A percentile compares a stretch with the other conserved stretches of the same genome.
phyloP scores from a whole-genome alignment of 1,139 yeast species.

The Nakaseomyces sp. region DNA sequence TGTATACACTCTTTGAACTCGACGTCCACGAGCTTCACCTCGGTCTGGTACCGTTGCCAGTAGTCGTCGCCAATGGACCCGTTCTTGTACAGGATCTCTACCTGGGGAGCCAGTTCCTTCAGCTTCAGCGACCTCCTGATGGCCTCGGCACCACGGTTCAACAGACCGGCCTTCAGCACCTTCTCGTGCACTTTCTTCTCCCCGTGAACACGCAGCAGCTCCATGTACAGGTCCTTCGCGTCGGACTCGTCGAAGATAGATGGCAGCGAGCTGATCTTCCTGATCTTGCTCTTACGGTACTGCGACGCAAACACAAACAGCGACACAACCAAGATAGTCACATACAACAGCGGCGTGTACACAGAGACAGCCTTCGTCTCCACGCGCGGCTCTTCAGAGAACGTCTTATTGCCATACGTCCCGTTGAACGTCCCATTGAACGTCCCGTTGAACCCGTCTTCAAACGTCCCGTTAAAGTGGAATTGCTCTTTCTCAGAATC shows the following conservation, averaged over 20 bases:
- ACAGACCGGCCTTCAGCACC: slow-evolving; percentile 75
- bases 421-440: slow-evolving; percentile 13
- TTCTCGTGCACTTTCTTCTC: slow-evolving; percentile 61
- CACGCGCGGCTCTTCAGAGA: slow-evolving; percentile 19
- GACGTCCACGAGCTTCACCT: slow-evolving; percentile 62
- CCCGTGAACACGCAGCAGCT: slow-evolving; percentile 43
- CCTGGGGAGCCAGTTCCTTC: slow-evolving; percentile 45
- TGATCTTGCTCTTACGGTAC: slow-evolving; percentile 54
- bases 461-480: background rate
- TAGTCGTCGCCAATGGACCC: slow-evolving; percentile 89
- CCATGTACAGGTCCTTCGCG: slow-evolving; percentile 54
- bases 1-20: slow-evolving; percentile 72
- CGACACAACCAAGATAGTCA: slow-evolving; percentile 61
- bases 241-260: slow-evolving; percentile 68
- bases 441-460: background rate
- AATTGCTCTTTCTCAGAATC: too few species aligned
- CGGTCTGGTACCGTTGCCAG: slow-evolving; percentile 70
- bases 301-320: slow-evolving; percentile 63
- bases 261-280: slow-evolving; percentile 46
- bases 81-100: slow-evolving; percentile 65
- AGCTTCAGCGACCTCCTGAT: slow-evolving; percentile 84
- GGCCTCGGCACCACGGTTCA: slow-evolving; percentile 87
- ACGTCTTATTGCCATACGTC: slow-evolving; percentile 14
- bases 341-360: slow-evolving; percentile 75
- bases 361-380: slow-evolving; percentile 51